A percentile compares a stretch with the other conserved stretches of the same genome.
These are phyloP conservation scores for Paraphaeosphaeria sporulosa DNA, from an alignment of 2,329 filamentous ascomycete genomes.

Conservation along the genomic window DNA sequence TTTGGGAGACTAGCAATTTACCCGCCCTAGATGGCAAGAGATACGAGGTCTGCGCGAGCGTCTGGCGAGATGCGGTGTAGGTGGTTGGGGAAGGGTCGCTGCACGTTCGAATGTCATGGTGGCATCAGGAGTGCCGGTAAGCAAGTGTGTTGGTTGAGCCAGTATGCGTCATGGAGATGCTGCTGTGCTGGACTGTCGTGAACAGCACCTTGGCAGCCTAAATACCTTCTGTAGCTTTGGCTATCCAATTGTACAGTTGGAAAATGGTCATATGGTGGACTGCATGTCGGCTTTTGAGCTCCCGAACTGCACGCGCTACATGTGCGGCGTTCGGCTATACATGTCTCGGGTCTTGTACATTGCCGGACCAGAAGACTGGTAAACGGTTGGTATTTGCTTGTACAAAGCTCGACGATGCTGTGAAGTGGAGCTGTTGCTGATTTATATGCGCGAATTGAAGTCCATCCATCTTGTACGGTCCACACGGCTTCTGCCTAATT, in stretches of 20 bases:
- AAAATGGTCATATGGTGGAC: background rate
- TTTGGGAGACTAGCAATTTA: slow-evolving; percentile 6
- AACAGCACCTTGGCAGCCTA: background rate
- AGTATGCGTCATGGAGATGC: background rate
- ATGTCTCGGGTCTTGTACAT: slow-evolving; percentile 4
- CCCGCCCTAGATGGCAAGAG: background rate
- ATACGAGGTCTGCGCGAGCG: background rate
- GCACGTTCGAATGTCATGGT: background rate
- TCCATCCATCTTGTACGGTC: background rate
- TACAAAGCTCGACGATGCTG: background rate
- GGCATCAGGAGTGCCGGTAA: background rate
- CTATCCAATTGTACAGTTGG: background rate
- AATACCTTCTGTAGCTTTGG: background rate
- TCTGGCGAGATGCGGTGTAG: background rate
- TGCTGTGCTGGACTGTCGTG: background rate
- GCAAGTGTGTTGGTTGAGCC: background rate
- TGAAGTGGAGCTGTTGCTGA: background rate
- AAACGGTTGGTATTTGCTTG: background rate
- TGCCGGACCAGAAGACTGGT: slow-evolving; percentile 2
- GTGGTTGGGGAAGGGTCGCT: background rate
- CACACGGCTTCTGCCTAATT: background rate
- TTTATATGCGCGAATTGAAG: background rate
- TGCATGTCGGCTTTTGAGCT: background rate
- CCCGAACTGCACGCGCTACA: background rate
- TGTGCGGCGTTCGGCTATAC: background rate